Conservation (phyloP, 805 yeast species). For the Saccharomycopsis sp. region DNA sequence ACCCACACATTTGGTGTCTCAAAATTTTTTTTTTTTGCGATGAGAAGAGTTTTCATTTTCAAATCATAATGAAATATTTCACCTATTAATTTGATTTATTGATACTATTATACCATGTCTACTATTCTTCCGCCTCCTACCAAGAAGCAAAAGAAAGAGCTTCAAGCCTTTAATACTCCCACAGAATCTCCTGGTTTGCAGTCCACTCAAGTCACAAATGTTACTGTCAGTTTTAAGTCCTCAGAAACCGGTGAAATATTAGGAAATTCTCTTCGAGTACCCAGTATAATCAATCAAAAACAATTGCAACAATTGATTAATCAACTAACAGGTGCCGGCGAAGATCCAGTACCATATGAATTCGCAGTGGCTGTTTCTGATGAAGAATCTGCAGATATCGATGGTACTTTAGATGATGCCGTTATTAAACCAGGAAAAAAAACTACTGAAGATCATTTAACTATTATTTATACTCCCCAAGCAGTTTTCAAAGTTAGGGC, state of each 20-base stretch:
- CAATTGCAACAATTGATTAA: constrained; percentile 86
- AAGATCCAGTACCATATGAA: constrained; percentile 84
- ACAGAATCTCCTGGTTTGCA: constrained; percentile 39
- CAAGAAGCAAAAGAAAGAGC: constrained; percentile 74
- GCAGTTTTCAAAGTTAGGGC: constrained; percentile 91
- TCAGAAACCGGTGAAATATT: constrained; percentile 82
- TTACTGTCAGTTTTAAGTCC: constrained; percentile 81
- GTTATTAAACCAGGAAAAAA: constrained; percentile 78
- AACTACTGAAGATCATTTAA: constrained; percentile 87
- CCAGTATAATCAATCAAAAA: constrained; percentile 74
- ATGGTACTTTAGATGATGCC: constrained; percentile 66
- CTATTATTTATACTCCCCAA: constrained; percentile 85
- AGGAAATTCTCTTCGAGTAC: constrained; percentile 83
- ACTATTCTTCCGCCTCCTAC: constrained; percentile 91
- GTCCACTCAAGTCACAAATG: constrained; percentile 50
- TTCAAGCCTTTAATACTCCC: constrained; percentile 43
- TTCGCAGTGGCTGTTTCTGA: constrained; percentile 49
- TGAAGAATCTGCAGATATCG: constrained; percentile 53
- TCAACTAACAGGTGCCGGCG: constrained; percentile 56
- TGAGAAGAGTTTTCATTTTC: no score
- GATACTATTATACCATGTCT: constrained; percentile 68
- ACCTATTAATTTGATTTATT: not conserved
- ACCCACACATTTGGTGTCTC: not conserved
- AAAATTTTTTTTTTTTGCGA: not conserved
- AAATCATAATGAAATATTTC: no score